phyloP scores from a whole-genome alignment of 352 stramenopile species.

The Pythium phragmiticola region DNA sequence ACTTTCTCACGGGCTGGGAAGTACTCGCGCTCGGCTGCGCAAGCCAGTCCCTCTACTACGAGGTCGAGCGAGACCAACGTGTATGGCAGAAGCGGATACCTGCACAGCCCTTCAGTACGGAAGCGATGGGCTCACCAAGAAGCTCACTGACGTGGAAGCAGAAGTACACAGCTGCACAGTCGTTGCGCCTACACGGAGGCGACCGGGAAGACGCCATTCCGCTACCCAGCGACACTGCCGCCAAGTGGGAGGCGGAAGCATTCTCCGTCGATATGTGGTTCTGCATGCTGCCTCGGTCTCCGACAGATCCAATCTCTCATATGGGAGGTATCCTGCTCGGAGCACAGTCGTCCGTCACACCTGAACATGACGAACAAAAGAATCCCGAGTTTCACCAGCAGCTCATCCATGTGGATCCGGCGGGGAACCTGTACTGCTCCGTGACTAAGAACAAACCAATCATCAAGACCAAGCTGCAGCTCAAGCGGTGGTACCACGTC shows the following conservation, averaged over 20 bases:
- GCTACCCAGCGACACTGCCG: conserved; percentile 5
- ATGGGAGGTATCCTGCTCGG: conserved; percentile 39
- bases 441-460: conserved; percentile 32
- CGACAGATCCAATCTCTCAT: background rate
- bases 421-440: conserved; percentile 45
- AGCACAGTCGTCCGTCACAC: conserved; percentile 32
- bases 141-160: conserved; percentile 5
- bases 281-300: conserved; percentile 20
- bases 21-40: conserved; percentile 21
- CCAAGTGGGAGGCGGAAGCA: conserved; percentile 17
- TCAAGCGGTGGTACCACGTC: conserved; percentile 63
- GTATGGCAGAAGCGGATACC: conserved; percentile 14
- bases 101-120: background rate
- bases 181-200: conserved; percentile 1
- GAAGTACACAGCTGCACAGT: conserved; percentile 9
- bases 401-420: conserved; percentile 40
- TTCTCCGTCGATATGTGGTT: conserved; percentile 51
- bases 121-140: no score
- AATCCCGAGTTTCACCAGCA: conserved; percentile 42
- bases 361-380: conserved; percentile 8
- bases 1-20: conserved; percentile 30
- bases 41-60: background rate
- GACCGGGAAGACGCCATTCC: conserved; percentile 16
- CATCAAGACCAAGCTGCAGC: conserved; percentile 8
- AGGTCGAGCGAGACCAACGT: conserved; percentile 1